phyloP scores from a whole-genome alignment of 495 filamentous ascomycete genomes.

The Hypoxylon rickii region DNA sequence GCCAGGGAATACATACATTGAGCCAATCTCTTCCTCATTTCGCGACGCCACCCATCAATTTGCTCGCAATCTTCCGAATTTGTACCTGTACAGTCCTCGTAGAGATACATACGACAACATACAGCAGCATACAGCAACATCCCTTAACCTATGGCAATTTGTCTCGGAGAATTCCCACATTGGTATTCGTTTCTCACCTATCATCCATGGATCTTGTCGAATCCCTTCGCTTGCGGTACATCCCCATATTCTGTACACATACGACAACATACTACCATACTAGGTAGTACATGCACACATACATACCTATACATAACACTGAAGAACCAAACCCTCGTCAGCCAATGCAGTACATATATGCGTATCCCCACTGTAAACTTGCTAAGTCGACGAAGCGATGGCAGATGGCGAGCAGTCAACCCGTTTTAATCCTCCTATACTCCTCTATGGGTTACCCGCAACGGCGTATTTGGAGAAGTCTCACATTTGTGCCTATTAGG shows the following conservation, averaged over 20 bases:
- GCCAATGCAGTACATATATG: no score
- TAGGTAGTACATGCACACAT: background rate
- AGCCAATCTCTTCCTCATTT: background rate
- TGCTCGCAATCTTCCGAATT: slow-evolving; percentile 32
- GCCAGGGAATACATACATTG: background rate
- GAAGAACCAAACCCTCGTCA: background rate
- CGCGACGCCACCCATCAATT: background rate
- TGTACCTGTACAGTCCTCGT: slow-evolving; percentile 20
- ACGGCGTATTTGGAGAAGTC: background rate
- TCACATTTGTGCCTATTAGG: background rate
- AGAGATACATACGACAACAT: no score
- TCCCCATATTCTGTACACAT: background rate
- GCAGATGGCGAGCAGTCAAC: no score
- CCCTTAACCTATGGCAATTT: slow-evolving; percentile 12
- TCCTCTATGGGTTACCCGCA: background rate
- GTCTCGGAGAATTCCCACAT: slow-evolving; percentile 30
- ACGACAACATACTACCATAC: background rate
- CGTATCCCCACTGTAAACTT: no score
- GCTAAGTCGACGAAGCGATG: no score
- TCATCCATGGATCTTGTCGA: background rate
- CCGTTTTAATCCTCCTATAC: no score
- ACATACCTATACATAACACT: background rate
- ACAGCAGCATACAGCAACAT: no score
- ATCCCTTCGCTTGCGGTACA: background rate
- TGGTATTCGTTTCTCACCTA: slow-evolving; percentile 3